Base-by-base conservation (phyloP, 352 stramenopile species). In the Paralagenidium karlingii region DNA sequence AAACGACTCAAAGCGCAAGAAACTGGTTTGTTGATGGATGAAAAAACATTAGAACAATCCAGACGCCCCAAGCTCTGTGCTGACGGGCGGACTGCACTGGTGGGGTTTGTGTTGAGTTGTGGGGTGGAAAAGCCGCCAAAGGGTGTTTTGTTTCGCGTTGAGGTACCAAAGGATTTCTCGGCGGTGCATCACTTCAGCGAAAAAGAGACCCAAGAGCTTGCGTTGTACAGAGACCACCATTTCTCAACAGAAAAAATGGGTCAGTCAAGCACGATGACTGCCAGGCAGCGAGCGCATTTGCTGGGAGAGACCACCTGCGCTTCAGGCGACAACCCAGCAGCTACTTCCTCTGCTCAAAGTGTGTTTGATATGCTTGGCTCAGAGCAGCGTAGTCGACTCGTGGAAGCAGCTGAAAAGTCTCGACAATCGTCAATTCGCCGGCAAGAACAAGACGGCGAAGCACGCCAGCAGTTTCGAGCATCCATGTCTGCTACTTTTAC, bases 401-500 rank as follows among this genome's bases (percentile, higher is more conserved):
- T 75, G 13, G 28, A 52, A 43, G 56, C 58, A 33, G 68, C 34
- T 16, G 45, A 40, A 61, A 34, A 27, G 34, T 8, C 3, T 47
- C 30, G 7, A 16, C 19, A 36, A 7, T 16, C 19, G 7, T 16
- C 19, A 7, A 36, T 8, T 7, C 8, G 22, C 3, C n/a, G n/a
- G n/a, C n/a, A n/a, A n/a, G 28, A 33, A 11, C 34, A 40, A 3
- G 28, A 45, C 15, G 48, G 50, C 12, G 58, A 42, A 15, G 30
- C 30, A 18, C 59, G 58, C 8, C 58, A 66, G 8, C 58, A 79
- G 22, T 74, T 90, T 47, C 68, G 68, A 32, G 73, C 73, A 16
- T 83, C 66, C 28, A 86, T 91, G 28, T 65, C 75, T 34, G 75
- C 75, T 1, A 84, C 74, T 8, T 88, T 92, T 46, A 63, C 75